Evolutionary conservation across 352 stramenopile genomes (phyloP).

Genomic region (Phytophthora boehmeriae): DNA sequence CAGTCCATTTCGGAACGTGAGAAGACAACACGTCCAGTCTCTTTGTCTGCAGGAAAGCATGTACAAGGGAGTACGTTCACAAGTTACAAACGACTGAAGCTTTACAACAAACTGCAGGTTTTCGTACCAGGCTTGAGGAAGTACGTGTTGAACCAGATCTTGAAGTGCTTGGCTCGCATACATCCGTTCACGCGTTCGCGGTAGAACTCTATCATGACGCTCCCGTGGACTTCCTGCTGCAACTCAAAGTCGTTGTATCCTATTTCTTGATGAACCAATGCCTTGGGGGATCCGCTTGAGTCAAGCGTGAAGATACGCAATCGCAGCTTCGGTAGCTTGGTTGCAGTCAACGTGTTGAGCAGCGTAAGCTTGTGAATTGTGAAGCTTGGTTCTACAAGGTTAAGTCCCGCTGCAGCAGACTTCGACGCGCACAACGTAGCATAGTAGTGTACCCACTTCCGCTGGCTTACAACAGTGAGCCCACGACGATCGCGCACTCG

Average conservation of each 20-base stretch:
- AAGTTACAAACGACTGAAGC: constrained; percentile 6
- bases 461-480: constrained; percentile 70
- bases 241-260: constrained; percentile 59
- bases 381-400: constrained; percentile 33
- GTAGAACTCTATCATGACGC: constrained; percentile 68
- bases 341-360: constrained; percentile 47
- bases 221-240: constrained; percentile 48
- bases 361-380: constrained; percentile 44
- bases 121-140: constrained; percentile 45
- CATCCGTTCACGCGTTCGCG: constrained; percentile 41
- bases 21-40: constrained; percentile 43
- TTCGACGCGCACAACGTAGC: constrained; percentile 29
- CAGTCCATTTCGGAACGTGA: constrained; percentile 68
- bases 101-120: background rate
- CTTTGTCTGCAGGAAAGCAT: constrained; percentile 30
- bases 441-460: constrained; percentile 79
- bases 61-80: background rate
- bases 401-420: constrained; percentile 11
- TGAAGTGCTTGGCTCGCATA: constrained; percentile 66
- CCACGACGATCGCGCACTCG: constrained; percentile 61
- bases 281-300: constrained; percentile 32
- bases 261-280: constrained; percentile 51
- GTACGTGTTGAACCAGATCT: constrained; percentile 76
- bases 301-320: constrained; percentile 54
- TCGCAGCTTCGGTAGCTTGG: constrained; percentile 43